Evolutionary conservation across 441 rosid species (phyloP), one percentile per base, ranked within the genome.

Genomic region (Corymbia calophylla): DNA sequence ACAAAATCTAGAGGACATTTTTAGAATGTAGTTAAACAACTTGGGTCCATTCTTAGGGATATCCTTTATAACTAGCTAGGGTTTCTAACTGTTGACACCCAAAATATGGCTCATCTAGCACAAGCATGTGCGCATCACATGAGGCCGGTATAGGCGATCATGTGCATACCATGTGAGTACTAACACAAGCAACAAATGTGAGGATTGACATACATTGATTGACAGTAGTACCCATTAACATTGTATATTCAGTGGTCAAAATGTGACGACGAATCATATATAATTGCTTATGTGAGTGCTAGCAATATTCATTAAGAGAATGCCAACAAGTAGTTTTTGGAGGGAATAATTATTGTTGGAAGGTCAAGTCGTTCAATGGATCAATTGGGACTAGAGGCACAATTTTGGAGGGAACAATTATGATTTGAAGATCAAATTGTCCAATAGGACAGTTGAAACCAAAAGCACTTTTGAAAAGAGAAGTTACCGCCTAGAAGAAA

Each of bases 231-330:
- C n/a, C 62, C 14, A 58, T 58, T 58, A 9, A 58, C 64, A 25
- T 6, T 25, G 25, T 58, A 58, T 25, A 58, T 29, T 25, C n/a
- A 2, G 6, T 25, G 25, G 14, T 25, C 14, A 1, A 25, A 58
- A 58, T 58, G 11, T 5, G 64, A 25, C 0, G 7, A 58, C 0
- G 0, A 58, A 58, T 25, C 64, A 25, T 6, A 10, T 1, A 58
- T 58, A 58, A 0, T 58, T 58, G 7, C 64, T 2, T 9, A 4
- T 25, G 64, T 25, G n/a, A 58, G n/a, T 10, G 64, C 64, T 58
- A 10, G 64, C 64, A 58, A 58, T 58, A 58, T 25, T 58, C n/a
- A 58, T 5, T 58, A 10, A 58, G 62, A 58, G 14, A 58, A 58
- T 25, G 64, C 25, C 7, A 25, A 58, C 64, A 25, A 10, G 14